Percentiles rank a stretch among this genome's conserved stretches.
Conservation (phyloP, 257 asterid genomes). For the Nicotiana tomentosiformis region DNA sequence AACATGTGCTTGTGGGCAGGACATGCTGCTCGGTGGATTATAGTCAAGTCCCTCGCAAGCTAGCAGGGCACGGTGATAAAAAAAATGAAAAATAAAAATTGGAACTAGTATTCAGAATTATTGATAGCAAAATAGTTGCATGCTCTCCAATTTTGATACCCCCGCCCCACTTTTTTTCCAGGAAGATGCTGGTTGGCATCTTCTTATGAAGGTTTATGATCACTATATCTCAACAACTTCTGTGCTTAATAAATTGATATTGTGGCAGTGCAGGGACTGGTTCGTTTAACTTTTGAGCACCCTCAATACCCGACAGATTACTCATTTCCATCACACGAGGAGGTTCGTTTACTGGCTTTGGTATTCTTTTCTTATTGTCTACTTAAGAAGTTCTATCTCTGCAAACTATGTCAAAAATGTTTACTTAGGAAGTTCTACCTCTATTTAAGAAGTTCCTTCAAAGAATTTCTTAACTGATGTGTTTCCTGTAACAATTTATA, state of each 20-base stretch:
- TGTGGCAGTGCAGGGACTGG: slow-evolving; percentile 67
- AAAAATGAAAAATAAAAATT: background rate
- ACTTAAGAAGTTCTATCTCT: background rate
- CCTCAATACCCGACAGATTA: slow-evolving; percentile 71
- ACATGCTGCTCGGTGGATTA: background rate
- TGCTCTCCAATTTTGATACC: background rate
- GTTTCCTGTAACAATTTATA: background rate
- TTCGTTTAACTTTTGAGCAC: slow-evolving; percentile 69
- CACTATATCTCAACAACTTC: background rate
- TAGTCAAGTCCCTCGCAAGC: background rate
- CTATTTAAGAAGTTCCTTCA: no score
- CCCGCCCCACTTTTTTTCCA: background rate
- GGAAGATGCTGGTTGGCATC: background rate
- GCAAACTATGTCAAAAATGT: no score
- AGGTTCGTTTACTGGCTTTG: slow-evolving; percentile 34
- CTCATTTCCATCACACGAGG: slow-evolving; percentile 77
- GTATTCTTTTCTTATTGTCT: background rate
- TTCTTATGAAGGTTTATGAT: background rate
- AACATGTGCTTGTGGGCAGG: background rate
- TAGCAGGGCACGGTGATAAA: background rate
- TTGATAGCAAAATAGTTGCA: background rate
- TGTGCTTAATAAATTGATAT: slow-evolving; percentile 13
- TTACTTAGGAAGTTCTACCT: background rate
- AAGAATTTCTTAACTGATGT: background rate
- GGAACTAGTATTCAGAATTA: background rate